Evolutionary conservation across 768 basidiomycete species (phyloP).

Genomic region (Termitomyces sp.): DNA sequence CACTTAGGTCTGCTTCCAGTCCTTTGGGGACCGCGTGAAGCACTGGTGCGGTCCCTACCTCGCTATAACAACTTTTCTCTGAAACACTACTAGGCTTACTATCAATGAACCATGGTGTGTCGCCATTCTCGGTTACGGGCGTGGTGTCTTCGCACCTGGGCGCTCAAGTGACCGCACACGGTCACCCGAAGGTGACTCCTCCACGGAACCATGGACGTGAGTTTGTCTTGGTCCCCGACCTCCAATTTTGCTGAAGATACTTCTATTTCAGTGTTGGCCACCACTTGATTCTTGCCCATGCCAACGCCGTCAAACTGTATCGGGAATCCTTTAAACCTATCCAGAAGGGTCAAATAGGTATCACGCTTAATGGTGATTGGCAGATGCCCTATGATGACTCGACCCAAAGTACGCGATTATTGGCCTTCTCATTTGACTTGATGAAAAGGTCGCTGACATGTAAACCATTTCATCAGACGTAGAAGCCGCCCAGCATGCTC

Average conservation of each 20-base stretch:
- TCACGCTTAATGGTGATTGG: slow-evolving; percentile 77
- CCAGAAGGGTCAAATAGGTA: slow-evolving; percentile 69
- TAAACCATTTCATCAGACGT: slow-evolving; percentile 37
- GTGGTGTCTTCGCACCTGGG: slow-evolving; percentile 68
- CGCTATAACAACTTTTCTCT: slow-evolving; percentile 13
- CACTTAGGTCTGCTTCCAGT: slow-evolving; percentile 60
- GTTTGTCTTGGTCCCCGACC: slow-evolving; percentile 17
- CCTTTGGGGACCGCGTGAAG: slow-evolving; percentile 73
- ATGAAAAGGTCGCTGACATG: background rate
- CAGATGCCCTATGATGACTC: slow-evolving; percentile 65
- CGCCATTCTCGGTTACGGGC: slow-evolving; percentile 64
- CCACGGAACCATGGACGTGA: slow-evolving; percentile 67
- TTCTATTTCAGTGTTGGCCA: slow-evolving; percentile 50
- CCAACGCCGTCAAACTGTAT: slow-evolving; percentile 60
- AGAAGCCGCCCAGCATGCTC: slow-evolving; percentile 63
- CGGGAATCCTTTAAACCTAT: slow-evolving; percentile 56
- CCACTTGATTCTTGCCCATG: slow-evolving; percentile 64
- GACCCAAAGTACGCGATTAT: slow-evolving; percentile 49
- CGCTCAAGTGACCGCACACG: slow-evolving; percentile 58
- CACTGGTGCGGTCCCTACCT: slow-evolving; percentile 44
- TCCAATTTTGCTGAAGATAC: background rate
- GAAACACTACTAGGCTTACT: slow-evolving; percentile 47
- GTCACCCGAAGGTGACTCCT: slow-evolving; percentile 56
- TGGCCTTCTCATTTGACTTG: background rate
- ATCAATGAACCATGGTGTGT: slow-evolving; percentile 77